Percentiles rank a stretch among this genome's conserved stretches.
These are phyloP conservation scores for Strigomonas oncopelti DNA, from an alignment of 208 protist species.

Conservation along the genomic window DNA sequence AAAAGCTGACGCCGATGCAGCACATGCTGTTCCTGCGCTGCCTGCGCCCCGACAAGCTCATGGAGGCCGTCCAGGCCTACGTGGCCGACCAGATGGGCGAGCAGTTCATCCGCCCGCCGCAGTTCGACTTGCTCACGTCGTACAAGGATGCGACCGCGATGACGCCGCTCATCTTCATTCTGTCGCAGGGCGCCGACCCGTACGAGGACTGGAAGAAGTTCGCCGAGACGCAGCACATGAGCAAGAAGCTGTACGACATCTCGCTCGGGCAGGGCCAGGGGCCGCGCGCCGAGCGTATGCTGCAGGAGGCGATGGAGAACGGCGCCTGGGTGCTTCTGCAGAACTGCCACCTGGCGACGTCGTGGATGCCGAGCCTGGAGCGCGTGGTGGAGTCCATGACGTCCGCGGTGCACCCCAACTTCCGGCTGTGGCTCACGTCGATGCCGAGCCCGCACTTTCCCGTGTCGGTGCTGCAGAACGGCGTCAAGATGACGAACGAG, in stretches of 20 bases:
- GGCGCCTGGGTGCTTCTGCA: constrained; percentile 97
- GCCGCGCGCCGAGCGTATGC: constrained; percentile 92
- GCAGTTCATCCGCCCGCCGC: constrained; percentile 94
- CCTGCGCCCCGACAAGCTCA: constrained; percentile 97
- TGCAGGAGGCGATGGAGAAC: constrained; percentile 91
- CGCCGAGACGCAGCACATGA: constrained; percentile 94
- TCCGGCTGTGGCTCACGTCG: constrained; percentile 98
- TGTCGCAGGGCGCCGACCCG: constrained; percentile 98
- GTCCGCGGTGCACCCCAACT: constrained; percentile 90
- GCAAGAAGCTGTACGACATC: constrained; percentile 93
- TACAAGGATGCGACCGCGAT: constrained; percentile 92
- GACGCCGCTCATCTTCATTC: constrained; percentile 97
- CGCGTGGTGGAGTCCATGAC: constrained; percentile 91
- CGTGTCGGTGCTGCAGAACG: constrained; percentile 97
- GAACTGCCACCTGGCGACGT: constrained; percentile 98
- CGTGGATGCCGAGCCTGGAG: constrained; percentile 98
- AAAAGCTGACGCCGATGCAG: constrained; percentile 90
- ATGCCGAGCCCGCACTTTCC: constrained; percentile 97
- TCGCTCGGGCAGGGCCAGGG: constrained; percentile 98
- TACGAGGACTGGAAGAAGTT: constrained; percentile 95
- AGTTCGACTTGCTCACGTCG: constrained; percentile 94
- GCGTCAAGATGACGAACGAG: constrained; percentile 99
- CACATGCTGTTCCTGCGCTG: constrained; percentile 94
- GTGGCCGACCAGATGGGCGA: constrained; percentile 89
- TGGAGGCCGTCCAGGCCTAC: constrained; percentile 94